Percentiles rank a stretch among this genome's conserved stretches.
Conservation (phyloP, 139 green algal genomes). For the Closterium sp. region DNA sequence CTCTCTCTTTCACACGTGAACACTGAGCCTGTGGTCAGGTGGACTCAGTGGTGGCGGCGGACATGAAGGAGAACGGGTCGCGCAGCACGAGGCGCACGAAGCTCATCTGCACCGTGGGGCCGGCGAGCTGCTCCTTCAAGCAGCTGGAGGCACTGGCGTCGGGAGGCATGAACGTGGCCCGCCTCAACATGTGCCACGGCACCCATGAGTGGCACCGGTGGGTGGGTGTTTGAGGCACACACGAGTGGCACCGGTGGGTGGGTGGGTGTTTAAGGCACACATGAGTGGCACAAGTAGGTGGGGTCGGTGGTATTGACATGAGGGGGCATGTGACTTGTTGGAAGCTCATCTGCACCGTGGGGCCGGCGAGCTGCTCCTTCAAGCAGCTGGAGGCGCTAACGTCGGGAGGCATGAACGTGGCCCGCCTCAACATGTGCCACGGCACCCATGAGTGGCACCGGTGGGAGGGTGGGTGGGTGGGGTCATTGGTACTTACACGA, state of each 20-base stretch:
- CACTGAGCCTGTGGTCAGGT: no score
- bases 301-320: no score
- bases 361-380: slow-evolving; percentile 47
- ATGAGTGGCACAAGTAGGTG: no score
- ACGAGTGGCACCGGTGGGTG: slow-evolving; percentile 49
- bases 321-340: no score
- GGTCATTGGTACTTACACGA: no score
- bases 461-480: no score
- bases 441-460: slow-evolving; percentile 54
- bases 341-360: slow-evolving; percentile 33
- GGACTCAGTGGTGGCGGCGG: slow-evolving; percentile 1
- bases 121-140: slow-evolving; percentile 40
- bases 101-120: slow-evolving; percentile 50
- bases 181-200: slow-evolving; percentile 72
- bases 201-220: slow-evolving; percentile 54
- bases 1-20: no score
- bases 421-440: slow-evolving; percentile 72
- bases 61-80: slow-evolving; percentile 44
- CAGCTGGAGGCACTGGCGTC: slow-evolving; percentile 57
- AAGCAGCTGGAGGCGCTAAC: slow-evolving; percentile 59
- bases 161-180: slow-evolving; percentile 65
- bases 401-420: slow-evolving; percentile 65
- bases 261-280: no score
- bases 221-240: no score
- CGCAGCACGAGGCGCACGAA: slow-evolving; percentile 14